A percentile compares a stretch with the other conserved stretches of the same genome.
phyloP scores from a whole-genome alignment of 108 stramenopile genomes.

The Nitzschia sp. region DNA sequence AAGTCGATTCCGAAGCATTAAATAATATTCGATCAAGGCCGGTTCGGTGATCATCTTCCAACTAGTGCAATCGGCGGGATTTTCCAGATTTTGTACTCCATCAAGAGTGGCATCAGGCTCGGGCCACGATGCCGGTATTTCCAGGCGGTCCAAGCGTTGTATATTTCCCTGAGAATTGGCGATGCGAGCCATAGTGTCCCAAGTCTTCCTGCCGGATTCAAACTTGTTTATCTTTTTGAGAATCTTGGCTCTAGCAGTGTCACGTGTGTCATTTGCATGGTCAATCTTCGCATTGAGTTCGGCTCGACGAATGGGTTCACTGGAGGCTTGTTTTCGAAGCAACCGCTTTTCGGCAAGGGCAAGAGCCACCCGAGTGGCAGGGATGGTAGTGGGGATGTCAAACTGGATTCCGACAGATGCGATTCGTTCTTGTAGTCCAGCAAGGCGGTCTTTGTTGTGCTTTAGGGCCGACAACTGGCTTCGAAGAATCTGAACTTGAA shows the following conservation, averaged over 20 bases:
- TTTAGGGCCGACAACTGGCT: not conserved
- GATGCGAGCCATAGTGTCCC: too few relatives aligned
- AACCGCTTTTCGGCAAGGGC: not conserved
- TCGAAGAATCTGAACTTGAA: not conserved
- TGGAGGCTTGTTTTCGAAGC: not conserved
- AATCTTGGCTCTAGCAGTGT: not conserved
- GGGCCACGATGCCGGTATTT: conserved; percentile 7
- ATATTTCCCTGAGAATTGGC: too few relatives aligned
- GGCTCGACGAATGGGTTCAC: not conserved
- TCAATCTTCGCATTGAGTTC: not conserved
- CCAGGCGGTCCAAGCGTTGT: too few relatives aligned
- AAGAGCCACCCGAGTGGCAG: too few relatives aligned
- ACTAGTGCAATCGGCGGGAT: not conserved
- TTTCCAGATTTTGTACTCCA: not conserved
- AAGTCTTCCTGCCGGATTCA: too few relatives aligned
- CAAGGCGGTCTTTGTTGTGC: too few relatives aligned
- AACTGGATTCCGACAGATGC: too few relatives aligned
- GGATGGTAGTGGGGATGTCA: too few relatives aligned
- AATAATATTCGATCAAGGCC: not conserved
- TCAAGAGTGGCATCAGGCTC: not conserved
- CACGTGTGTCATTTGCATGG: not conserved
- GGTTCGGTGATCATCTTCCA: not conserved
- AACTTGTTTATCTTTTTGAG: not conserved
- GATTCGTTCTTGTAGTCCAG: not conserved
- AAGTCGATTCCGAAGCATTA: too few relatives aligned